Percentiles rank a stretch among this genome's conserved stretches.
phyloP scores from a whole-genome alignment of 1,284 basidiomycete species.

The Fistulinella cinereoalba region DNA sequence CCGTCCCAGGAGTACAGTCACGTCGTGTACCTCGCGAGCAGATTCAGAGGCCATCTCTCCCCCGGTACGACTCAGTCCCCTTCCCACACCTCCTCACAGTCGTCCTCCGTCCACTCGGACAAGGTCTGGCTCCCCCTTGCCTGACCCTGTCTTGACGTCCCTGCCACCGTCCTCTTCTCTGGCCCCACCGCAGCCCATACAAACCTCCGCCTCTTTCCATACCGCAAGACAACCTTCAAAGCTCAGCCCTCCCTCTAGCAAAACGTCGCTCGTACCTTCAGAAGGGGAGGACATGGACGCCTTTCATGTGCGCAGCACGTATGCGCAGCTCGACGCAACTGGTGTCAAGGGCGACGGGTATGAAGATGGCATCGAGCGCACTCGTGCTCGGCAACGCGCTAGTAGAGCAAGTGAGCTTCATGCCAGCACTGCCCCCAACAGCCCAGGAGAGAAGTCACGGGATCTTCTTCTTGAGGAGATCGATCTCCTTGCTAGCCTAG shows the following conservation, averaged over 20 bases:
- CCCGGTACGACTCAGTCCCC: constrained; percentile 18
- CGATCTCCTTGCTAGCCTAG: constrained; percentile 66
- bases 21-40: constrained; percentile 28
- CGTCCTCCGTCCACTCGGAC: constrained; percentile 28
- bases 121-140: constrained; percentile 24
- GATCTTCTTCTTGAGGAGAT: constrained; percentile 65
- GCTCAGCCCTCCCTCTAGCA: constrained; percentile 44
- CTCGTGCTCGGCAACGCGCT: constrained; percentile 74
- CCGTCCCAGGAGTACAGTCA: constrained; percentile 24
- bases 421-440: constrained; percentile 53
- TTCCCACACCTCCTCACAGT: constrained; percentile 34
- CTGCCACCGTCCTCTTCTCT: constrained; percentile 12
- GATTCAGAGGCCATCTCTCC: constrained; percentile 20
- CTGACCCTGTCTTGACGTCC: constrained; percentile 15
- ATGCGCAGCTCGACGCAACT: constrained; percentile 78
- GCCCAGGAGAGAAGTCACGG: constrained; percentile 55
- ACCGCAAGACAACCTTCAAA: constrained; percentile 38
- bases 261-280: constrained; percentile 60
- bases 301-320: constrained; percentile 85
- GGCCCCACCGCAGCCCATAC: constrained; percentile 23
- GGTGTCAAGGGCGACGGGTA: constrained; percentile 92
- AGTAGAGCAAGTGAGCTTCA: constrained; percentile 58
- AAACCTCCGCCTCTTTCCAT: constrained; percentile 34
- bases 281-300: constrained; percentile 82
- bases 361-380: constrained; percentile 88